Base-by-base conservation (phyloP, 2,329 filamentous ascomycete genomes). In the Gnomoniopsis sp. region DNA sequence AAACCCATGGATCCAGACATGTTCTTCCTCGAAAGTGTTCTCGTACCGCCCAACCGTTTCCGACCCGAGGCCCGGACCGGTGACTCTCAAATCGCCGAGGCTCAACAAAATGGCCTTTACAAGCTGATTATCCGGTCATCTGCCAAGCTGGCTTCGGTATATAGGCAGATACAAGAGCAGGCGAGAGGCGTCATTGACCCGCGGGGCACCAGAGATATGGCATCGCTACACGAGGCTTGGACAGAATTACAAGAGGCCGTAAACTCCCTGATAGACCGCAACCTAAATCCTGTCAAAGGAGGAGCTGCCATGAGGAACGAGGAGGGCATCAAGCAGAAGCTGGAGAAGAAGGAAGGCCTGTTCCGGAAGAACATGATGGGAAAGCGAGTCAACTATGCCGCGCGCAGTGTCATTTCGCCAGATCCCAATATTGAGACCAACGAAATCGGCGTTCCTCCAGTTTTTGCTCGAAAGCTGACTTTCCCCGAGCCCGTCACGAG, bases 361-460 rank as follows among this genome's bases (percentile, higher is more conserved):
- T 99, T 99, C 80, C 84, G 95, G 67, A 98, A 96, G 79, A 97
- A 99, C 75, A 98, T 99, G 95, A 99, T 99, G 95, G 95, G 95
- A 62, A 99, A 99, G 80, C 92, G 95, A 79, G 95, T 99, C 76
- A 98, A 99, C 74, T 98, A 95, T 72, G 95, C 95, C 52, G 95
- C 95, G 41, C 89, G 95, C 72, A 96, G 90, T 82, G 95, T 99
- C 72, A 99, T 99, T 67, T 98, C 93, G 11, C 95, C 95, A 0
- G 95, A 99, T 70, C 95, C 95, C 2, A 99, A 98, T 70, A 96
- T 99, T 68, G 95, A 99, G 74, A 98, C 95, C 19, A 98, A 96
- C 72, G 95, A 99, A 75, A 98, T 99, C 65, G 95, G 95, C 72
- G 93, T 99, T 2, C 95, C 95, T 19, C 91, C 93, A n/a, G 95